phyloP scores from a whole-genome alignment of 192 early-diverging fungal genomes.

The Podila horticola region DNA sequence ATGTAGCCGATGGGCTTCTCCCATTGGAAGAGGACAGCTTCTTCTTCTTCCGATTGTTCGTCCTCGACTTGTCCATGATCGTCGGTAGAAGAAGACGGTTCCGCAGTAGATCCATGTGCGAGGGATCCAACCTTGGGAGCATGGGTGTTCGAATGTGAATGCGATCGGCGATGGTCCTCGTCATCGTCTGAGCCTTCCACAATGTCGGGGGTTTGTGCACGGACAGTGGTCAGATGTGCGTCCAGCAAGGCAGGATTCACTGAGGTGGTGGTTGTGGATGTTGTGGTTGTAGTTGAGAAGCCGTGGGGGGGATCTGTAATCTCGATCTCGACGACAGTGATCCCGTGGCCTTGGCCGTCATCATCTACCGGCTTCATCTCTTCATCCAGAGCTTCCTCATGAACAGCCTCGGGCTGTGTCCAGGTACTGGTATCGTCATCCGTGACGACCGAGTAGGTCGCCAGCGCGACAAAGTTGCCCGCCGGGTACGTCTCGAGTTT shows the following conservation, averaged over 20 bases:
- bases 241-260: background rate
- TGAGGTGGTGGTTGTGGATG: background rate
- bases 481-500: constrained; percentile 41
- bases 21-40: constrained; percentile 43
- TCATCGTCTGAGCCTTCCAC: constrained; percentile 13
- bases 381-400: background rate
- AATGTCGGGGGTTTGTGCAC: constrained; percentile 38
- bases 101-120: background rate
- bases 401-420: background rate
- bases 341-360: background rate
- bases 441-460: constrained; percentile 37
- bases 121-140: background rate
- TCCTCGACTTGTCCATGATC: background rate
- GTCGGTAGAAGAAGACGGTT: too few relatives aligned
- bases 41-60: constrained; percentile 5
- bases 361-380: background rate
- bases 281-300: background rate
- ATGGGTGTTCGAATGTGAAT: background rate
- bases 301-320: constrained; percentile 22
- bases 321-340: constrained; percentile 33
- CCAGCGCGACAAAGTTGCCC: constrained; percentile 44
- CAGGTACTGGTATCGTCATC: constrained; percentile 37
- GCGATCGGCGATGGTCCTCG: background rate
- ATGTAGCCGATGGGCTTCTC: constrained; percentile 45
- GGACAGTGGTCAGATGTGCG: constrained; percentile 10